These are phyloP conservation scores for Xylaria sp. DNA, from an alignment of 2,329 filamentous ascomycete genomes.

Conservation along the genomic window DNA sequence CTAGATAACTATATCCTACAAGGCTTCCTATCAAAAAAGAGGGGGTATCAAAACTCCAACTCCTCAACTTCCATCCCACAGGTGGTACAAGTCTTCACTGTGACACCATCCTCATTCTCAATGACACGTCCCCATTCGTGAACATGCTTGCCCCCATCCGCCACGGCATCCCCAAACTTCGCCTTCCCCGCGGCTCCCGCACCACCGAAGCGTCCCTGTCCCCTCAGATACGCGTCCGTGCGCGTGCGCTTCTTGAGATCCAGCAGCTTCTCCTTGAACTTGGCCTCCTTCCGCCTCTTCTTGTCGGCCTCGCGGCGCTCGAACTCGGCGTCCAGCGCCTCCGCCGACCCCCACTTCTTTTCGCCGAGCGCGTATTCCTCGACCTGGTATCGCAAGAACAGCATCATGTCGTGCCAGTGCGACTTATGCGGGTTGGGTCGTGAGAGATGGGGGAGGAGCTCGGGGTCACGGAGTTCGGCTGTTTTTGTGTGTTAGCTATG, in stretches of 20 bases:
- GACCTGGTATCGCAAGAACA: constrained; percentile 92
- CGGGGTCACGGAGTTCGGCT: constrained; percentile 90
- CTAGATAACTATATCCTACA: background rate
- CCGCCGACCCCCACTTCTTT: constrained; percentile 89
- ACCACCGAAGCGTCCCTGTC: constrained; percentile 61
- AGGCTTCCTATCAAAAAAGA: background rate
- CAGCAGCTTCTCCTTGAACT: constrained; percentile 88
- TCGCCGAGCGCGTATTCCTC: constrained; percentile 85
- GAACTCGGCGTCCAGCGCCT: constrained; percentile 89
- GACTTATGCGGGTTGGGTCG: constrained; percentile 95
- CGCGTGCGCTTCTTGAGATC: constrained; percentile 94
- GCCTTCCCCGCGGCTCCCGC: constrained; percentile 57
- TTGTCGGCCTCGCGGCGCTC: constrained; percentile 80
- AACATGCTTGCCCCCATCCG: constrained; percentile 76
- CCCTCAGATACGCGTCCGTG: constrained; percentile 86
- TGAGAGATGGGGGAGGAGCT: constrained; percentile 86
- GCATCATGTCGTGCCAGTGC: constrained; percentile 98
- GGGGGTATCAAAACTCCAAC: constrained; percentile 64
- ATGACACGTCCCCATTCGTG: constrained; percentile 86
- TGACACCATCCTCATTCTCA: constrained; percentile 76
- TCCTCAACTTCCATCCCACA: constrained; percentile 85
- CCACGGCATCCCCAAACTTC: constrained; percentile 81
- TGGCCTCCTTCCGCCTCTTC: constrained; percentile 86
- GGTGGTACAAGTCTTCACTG: constrained; percentile 79
- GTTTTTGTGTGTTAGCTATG: constrained; percentile 15